Percentiles rank a stretch among this genome's conserved stretches.
phyloP scores from a whole-genome alignment of 179 eudicot species.

The Monotropa hypopitys region DNA sequence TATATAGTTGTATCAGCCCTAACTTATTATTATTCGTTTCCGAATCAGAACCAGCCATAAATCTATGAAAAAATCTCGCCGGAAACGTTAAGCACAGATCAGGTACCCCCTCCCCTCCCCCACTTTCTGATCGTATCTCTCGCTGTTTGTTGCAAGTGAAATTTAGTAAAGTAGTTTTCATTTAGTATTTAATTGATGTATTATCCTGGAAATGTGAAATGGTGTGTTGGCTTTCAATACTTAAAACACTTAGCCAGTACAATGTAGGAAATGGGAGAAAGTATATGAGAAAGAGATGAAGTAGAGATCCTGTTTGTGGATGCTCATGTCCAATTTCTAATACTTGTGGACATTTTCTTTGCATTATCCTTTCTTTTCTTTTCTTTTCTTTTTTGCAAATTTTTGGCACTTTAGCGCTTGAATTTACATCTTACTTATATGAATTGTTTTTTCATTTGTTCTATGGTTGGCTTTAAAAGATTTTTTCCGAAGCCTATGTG shows the following conservation, averaged over 20 bases:
- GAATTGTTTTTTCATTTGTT: neutral
- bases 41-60: too few species aligned
- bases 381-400: neutral
- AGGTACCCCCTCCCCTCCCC: too few species aligned
- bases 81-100: too few species aligned
- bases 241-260: neutral
- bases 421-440: neutral
- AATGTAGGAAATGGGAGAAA: neutral
- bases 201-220: too few species aligned
- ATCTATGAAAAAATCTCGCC: too few species aligned
- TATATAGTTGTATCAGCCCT: too few species aligned
- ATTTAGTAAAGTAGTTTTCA: too few species aligned
- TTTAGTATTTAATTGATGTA: too few species aligned
- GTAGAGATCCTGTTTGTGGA: neutral
- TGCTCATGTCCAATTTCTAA: neutral
- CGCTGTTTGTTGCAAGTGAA: too few species aligned
- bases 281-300: neutral
- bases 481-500: neutral
- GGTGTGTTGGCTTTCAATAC: too few species aligned
- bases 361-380: neutral
- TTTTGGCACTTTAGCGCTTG: neutral
- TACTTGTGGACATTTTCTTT: neutral
- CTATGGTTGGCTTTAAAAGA: neutral
- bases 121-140: too few species aligned
- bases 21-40: too few species aligned